Evolutionary conservation across 2,329 filamentous ascomycete species (phyloP), one percentile per base, ranked within the genome.

Genomic region (Fusarium verticillioides): DNA sequence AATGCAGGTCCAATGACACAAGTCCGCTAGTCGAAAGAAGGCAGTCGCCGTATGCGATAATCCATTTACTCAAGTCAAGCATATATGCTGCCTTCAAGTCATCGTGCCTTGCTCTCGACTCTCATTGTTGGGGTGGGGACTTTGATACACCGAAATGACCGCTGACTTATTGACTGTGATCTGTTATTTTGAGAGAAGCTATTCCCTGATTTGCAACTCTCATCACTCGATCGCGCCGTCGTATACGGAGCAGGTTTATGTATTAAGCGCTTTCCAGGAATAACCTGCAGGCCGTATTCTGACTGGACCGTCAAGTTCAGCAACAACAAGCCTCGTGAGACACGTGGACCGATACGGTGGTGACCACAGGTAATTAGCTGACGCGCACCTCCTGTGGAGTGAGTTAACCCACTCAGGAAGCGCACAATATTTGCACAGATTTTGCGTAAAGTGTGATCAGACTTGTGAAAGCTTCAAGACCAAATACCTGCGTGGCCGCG

Each of bases 331-430:
- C 47, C 39, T 60, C 39, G 30, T 32, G 30, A 62, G 47, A 74
- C 72, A 74, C 63, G 72, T 74, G 71, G 71, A 69, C 57, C 63
- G 32, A 62, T 54, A 61, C 50, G 47, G 67, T 37, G 42, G 52
- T 60, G 13, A n/a, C 34, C 52, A 32, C 59, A 54, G 19, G 50
- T 53, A 53, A 53, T 37, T 61, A 58, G 59, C 67, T 72, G 67
- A 72, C 56, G 67, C 60, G 62, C 62, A 43, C 70, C 56, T 59
- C 37, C 30, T 53, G 44, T 30, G 40, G 53, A 39, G 30, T 42
- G 43, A 34, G 26, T 44, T 28, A 21, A 42, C 30, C 32, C 40
- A 30, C 26, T 42, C 30, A 39, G n/a, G 23, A 57, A 44, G 32
- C 19, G 34, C 47, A 72, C 43, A 44, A 15, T 7, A 26, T 9